Percentiles rank a stretch among this genome's conserved stretches.
phyloP scores from a whole-genome alignment of 2,329 filamentous ascomycete genomes.

The Monosporascus cannonballus region DNA sequence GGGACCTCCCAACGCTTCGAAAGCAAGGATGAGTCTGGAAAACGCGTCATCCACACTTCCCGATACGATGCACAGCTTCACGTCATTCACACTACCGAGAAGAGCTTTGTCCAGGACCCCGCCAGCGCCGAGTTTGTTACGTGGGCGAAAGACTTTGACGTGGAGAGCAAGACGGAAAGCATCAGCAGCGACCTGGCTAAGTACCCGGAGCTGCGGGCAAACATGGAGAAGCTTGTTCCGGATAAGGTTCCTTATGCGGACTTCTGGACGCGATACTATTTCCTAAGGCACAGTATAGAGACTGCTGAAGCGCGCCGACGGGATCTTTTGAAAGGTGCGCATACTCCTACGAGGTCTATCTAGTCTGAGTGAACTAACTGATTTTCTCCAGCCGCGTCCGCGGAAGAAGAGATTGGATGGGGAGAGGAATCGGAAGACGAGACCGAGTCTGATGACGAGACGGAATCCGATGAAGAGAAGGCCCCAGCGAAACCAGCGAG shows the following conservation, averaged over 20 bases:
- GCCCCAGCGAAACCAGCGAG: conserved; percentile 26
- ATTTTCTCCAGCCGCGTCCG: conserved; percentile 50
- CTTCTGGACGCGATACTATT: conserved; percentile 97
- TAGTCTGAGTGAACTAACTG: conserved; percentile 25
- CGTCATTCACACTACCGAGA: conserved; percentile 80
- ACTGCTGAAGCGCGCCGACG: conserved; percentile 83
- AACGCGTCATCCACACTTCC: conserved; percentile 89
- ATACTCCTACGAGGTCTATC: neutral
- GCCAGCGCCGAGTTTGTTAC: conserved; percentile 64
- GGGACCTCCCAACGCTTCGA: conserved; percentile 76
- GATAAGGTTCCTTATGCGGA: conserved; percentile 80
- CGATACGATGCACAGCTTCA: conserved; percentile 94
- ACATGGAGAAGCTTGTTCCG: conserved; percentile 96
- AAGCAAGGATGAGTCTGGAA: conserved; percentile 83
- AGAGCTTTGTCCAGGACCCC: conserved; percentile 80
- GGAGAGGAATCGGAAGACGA: conserved; percentile 67
- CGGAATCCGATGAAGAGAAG: conserved; percentile 32
- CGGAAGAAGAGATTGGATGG: conserved; percentile 67
- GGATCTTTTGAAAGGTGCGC: conserved; percentile 83
- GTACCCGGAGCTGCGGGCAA: conserved; percentile 75
- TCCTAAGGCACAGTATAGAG: conserved; percentile 85
- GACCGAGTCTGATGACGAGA: conserved; percentile 43
- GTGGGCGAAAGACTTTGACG: conserved; percentile 71
- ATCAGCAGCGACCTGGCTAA: conserved; percentile 78
- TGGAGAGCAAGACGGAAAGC: conserved; percentile 76